Conservation (phyloP, 2,329 filamentous ascomycete genomes). For the Hansfordia pulvinata region DNA sequence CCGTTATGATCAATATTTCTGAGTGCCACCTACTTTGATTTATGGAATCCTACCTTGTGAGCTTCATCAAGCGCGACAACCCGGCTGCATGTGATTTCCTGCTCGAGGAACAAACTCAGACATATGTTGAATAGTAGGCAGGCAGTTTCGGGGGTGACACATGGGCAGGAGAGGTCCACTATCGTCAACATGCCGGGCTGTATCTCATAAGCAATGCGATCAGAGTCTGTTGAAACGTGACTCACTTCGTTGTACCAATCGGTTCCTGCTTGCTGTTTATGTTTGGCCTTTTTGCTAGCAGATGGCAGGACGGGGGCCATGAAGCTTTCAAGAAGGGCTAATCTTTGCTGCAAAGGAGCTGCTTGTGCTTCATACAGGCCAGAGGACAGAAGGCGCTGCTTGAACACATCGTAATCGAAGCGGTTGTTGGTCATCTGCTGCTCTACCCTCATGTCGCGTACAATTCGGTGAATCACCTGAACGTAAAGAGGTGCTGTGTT, state of each 20-base stretch:
- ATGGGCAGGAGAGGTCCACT: slow-evolving; percentile 61
- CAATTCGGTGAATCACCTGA: slow-evolving; percentile 37
- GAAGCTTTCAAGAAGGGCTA: slow-evolving; percentile 52
- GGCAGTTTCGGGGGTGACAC: slow-evolving; percentile 50
- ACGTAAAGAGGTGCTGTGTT: slow-evolving; percentile 41
- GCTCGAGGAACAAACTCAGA: slow-evolving; percentile 50
- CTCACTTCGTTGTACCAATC: slow-evolving; percentile 15
- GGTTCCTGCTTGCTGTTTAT: slow-evolving; percentile 10
- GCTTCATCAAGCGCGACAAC: slow-evolving; percentile 65
- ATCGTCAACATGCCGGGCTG: slow-evolving; percentile 45
- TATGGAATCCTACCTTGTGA: slow-evolving; percentile 53
- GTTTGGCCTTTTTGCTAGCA: too few species aligned
- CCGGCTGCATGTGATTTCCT: too few species aligned
- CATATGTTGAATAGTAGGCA: slow-evolving; percentile 64
- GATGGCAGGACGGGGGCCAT: too few species aligned
- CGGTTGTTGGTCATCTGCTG: slow-evolving; percentile 24
- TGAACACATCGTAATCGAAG: slow-evolving; percentile 40
- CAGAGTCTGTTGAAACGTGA: too few species aligned
- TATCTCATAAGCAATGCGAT: too few species aligned
- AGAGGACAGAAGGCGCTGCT: slow-evolving; percentile 16
- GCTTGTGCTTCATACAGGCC: slow-evolving; percentile 33
- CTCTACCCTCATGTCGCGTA: slow-evolving; percentile 37
- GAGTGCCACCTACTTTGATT: not conserved
- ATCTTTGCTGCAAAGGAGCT: slow-evolving; percentile 40
- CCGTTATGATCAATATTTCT: too few species aligned